Evolutionary conservation across 176 grass and related monocot species (phyloP).

Genomic region (Phragmites australis): DNA sequence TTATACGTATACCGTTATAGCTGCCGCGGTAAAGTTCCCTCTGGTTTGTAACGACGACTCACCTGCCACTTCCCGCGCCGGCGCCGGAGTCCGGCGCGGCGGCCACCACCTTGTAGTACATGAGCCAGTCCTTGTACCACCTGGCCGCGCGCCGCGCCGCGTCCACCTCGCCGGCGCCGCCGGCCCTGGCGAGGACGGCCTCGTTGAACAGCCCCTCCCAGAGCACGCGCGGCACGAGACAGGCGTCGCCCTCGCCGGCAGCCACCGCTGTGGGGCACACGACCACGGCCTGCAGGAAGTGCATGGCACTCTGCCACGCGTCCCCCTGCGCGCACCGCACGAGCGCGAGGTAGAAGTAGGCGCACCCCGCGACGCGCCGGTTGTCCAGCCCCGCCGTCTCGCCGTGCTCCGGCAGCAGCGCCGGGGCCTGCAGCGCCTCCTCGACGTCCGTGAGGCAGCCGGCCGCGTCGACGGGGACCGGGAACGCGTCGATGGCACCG

Average conservation of each 20-base stretch:
- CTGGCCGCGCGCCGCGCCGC: slow-evolving; percentile 55
- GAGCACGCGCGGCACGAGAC: slow-evolving; percentile 63
- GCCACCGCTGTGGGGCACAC: slow-evolving; percentile 51
- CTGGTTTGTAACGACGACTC: slow-evolving; percentile 35
- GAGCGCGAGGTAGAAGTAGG: slow-evolving; percentile 90
- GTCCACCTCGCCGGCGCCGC: slow-evolving; percentile 42
- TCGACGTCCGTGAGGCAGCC: slow-evolving; percentile 45
- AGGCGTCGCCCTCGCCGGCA: background rate
- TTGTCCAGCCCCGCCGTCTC: slow-evolving; percentile 66
- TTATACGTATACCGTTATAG: slow-evolving; percentile 43
- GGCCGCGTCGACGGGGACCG: background rate
- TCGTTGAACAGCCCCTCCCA: slow-evolving; percentile 70
- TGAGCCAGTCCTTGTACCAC: slow-evolving; percentile 91
- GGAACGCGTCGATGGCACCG: slow-evolving; percentile 54
- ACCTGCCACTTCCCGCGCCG: slow-evolving; percentile 23
- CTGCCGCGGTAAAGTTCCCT: slow-evolving; percentile 35
- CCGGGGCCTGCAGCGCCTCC: slow-evolving; percentile 77
- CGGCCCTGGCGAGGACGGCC: slow-evolving; percentile 25
- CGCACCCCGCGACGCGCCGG: slow-evolving; percentile 62
- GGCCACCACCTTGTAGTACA: slow-evolving; percentile 89
- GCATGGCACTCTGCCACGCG: slow-evolving; percentile 87
- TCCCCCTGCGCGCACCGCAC: slow-evolving; percentile 66
- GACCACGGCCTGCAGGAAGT: slow-evolving; percentile 75
- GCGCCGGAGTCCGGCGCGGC: slow-evolving; percentile 33
- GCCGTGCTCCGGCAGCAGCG: slow-evolving; percentile 76